Base-by-base conservation (phyloP, 2,329 filamentous ascomycete genomes). In the Huntiella omanensis region DNA sequence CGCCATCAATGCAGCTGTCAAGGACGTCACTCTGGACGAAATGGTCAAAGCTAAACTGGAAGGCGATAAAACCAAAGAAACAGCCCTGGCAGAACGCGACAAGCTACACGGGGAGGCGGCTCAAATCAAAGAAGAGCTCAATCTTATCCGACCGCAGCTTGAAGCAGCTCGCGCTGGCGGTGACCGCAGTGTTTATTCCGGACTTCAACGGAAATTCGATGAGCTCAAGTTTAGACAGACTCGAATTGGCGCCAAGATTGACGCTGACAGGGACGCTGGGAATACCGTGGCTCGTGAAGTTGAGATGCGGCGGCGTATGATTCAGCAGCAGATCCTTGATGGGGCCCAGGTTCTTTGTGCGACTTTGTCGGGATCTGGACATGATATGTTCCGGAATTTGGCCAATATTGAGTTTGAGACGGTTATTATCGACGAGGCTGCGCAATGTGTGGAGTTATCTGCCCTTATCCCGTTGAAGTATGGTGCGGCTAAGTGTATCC, bases 391-490 rank as follows among this genome's bases (percentile, higher is more conserved):
- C 65, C 85, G 88, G 61, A 82, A 80, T 54, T 65, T 98, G 47
- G 87, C 83, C 55, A 85, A 80, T 55, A 85, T 98, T 44, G 91
- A 98, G 60, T 98, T 98, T 54, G 91, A 98, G 62, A 96, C 91
- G 0, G 91, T 98, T 53, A 83, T 98, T 54, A 95, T 98, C 52
- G 91, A 98, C 56, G 91, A 98, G 64, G 91, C 91, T 3, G 91
- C 91, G 12, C 91, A 98, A 68, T 98, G 88, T 60, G 92, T 98
- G 51, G 91, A 98, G 64, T 72, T 98, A 57, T 94, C 86, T 57
- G 91, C 91, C 10, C 70, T 98, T 40, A 98, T 98, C 54, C 91
- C 91, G 2, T 72, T 98, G 48, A 98, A 98, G 61, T 98, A 98
- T 57, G 88, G 91, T 47, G 94, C 86, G 61, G 82, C 83, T 49